Percentiles rank a stretch among this genome's conserved stretches.
These are phyloP conservation scores for Aphanomyces invadans DNA, from an alignment of 352 stramenopile species.

Conservation along the genomic window DNA sequence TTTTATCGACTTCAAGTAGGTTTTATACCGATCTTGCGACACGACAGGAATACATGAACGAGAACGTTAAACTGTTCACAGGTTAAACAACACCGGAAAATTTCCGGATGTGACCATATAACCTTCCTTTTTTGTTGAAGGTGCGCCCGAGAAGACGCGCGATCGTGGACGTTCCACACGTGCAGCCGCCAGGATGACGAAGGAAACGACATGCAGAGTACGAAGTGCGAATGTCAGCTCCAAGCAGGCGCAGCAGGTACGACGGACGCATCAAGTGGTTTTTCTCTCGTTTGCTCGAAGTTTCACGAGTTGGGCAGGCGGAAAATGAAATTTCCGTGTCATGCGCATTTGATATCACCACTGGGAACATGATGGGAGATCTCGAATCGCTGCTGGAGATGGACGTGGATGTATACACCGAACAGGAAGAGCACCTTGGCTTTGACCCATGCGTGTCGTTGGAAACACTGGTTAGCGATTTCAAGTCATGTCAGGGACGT, in stretches of 20 bases:
- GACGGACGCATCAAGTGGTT: too few species aligned
- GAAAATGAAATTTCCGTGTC: not conserved
- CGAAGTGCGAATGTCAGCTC: not conserved
- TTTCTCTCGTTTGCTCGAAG: not conserved
- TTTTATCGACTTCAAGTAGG: not conserved
- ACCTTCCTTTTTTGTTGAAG: not conserved
- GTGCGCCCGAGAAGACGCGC: not conserved
- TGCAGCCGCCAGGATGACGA: not conserved
- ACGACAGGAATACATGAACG: not conserved
- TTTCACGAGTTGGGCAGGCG: not conserved
- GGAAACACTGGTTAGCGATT: conserved; percentile 11
- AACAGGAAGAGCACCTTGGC: conserved; percentile 1
- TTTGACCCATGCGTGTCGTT: conserved; percentile 17
- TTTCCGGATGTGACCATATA: not conserved
- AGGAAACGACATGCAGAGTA: not conserved
- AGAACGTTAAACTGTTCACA: not conserved
- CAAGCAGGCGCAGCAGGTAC: not conserved
- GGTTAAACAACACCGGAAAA: not conserved
- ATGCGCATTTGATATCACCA: not conserved
- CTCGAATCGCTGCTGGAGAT: conserved; percentile 21
- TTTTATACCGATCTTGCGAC: not conserved
- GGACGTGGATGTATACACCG: conserved; percentile 15
- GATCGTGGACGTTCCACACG: too few species aligned
- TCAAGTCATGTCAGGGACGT: not conserved
- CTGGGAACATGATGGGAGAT: not conserved